Percentiles rank a stretch among this genome's conserved stretches.
These are phyloP conservation scores for Astrephomene gubernaculifera DNA, from an alignment of 139 green algal species.

Conservation along the genomic window DNA sequence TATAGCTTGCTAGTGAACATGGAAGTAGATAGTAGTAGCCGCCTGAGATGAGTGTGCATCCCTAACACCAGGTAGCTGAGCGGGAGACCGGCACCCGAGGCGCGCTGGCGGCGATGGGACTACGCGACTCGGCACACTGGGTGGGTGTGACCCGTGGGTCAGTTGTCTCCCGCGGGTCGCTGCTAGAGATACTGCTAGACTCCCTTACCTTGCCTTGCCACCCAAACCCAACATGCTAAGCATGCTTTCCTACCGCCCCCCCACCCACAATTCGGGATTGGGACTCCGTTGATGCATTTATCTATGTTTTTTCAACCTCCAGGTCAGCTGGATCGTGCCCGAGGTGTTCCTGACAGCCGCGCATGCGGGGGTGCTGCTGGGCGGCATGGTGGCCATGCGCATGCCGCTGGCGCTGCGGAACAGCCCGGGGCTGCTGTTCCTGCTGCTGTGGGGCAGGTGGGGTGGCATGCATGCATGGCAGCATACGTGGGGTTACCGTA, in stretches of 20 bases:
- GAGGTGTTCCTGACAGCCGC: slow-evolving; percentile 40
- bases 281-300: too few species aligned
- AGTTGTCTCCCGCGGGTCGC: too few species aligned
- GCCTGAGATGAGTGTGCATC: too few species aligned
- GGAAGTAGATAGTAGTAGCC: too few species aligned
- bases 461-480: too few species aligned
- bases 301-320: too few species aligned
- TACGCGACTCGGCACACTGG: slow-evolving; percentile 52
- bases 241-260: too few species aligned
- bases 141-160: not conserved
- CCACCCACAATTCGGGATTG: not conserved
- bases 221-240: too few species aligned
- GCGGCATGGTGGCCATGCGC: not conserved
- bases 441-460: slow-evolving; percentile 53
- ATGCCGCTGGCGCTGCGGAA: slow-evolving; percentile 41
- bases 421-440: slow-evolving; percentile 39
- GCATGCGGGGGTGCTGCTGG: slow-evolving; percentile 43
- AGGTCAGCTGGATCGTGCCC: slow-evolving; percentile 38
- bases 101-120: slow-evolving; percentile 50
- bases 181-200: too few species aligned
- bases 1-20: too few species aligned
- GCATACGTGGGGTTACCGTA: too few species aligned
- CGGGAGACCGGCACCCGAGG: slow-evolving; percentile 44
- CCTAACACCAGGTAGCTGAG: slow-evolving; percentile 49
- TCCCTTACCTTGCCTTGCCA: too few species aligned